These are phyloP conservation scores for Talaromyces sp. DNA, from an alignment of 2,329 filamentous ascomycete genomes.

Conservation along the genomic window DNA sequence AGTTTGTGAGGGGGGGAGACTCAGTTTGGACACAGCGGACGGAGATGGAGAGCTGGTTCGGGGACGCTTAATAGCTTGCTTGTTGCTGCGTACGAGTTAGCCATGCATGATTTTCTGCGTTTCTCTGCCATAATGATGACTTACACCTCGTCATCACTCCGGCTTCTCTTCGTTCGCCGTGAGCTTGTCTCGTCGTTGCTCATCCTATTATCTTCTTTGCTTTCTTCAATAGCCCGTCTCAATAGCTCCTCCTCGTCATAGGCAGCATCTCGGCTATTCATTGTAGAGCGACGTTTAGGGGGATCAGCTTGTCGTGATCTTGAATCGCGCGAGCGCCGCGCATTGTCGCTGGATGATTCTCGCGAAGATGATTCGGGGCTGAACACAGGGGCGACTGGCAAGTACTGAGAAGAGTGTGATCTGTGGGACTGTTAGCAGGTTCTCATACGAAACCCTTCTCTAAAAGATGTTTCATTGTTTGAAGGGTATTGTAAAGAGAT, in stretches of 20 bases:
- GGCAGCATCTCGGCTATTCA: slow-evolving; percentile 93
- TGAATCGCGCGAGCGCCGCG: slow-evolving; percentile 39
- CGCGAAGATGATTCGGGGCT: slow-evolving; percentile 44
- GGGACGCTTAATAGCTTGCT: slow-evolving; percentile 71
- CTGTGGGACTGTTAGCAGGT: slow-evolving; percentile 42
- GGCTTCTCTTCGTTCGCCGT: slow-evolving; percentile 73
- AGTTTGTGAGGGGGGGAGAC: slow-evolving; percentile 42
- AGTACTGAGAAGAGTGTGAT: slow-evolving; percentile 61
- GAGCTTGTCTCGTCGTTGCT: slow-evolving; percentile 50
- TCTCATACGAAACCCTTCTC: background rate
- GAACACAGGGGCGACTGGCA: slow-evolving; percentile 54
- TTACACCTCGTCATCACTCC: slow-evolving; percentile 93
- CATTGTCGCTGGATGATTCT: slow-evolving; percentile 40
- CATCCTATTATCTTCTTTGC: slow-evolving; percentile 71
- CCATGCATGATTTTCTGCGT: background rate
- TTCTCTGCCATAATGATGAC: slow-evolving; percentile 36
- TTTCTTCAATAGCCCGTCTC: slow-evolving; percentile 87
- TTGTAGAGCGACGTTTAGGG: slow-evolving; percentile 85
- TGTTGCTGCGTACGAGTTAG: slow-evolving; percentile 54
- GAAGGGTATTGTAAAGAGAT: background rate
- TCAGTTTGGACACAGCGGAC: slow-evolving; percentile 53
- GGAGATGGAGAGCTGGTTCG: slow-evolving; percentile 74
- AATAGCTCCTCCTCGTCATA: slow-evolving; percentile 94
- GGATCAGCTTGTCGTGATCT: slow-evolving; percentile 52
- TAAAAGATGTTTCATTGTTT: background rate